A percentile compares a stretch with the other conserved stretches of the same genome.
Evolutionary conservation across 2,329 filamentous ascomycete species (phyloP).

Genomic region (Xylaria sp.): DNA sequence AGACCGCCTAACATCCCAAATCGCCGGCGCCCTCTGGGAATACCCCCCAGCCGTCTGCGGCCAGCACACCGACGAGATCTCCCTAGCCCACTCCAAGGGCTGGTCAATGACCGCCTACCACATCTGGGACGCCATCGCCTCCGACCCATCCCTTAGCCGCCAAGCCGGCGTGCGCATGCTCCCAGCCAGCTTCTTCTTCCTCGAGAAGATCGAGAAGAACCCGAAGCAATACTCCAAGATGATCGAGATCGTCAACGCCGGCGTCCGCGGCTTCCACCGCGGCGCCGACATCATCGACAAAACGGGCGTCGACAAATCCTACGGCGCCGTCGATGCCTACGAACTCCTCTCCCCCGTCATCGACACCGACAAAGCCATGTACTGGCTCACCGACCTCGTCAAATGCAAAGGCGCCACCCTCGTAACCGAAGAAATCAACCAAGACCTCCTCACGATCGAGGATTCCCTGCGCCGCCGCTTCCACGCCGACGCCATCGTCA

Average conservation of each 20-base stretch:
- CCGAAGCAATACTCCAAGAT: conserved; percentile 35
- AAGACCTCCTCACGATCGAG: conserved; percentile 35
- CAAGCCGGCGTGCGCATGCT: conserved; percentile 36
- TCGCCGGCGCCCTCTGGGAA: conserved; percentile 44
- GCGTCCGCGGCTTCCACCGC: conserved; percentile 36
- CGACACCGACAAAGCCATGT: conserved; percentile 42
- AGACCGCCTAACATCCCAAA: conserved; percentile 41
- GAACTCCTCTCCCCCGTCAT: conserved; percentile 41
- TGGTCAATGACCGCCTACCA: conserved; percentile 40
- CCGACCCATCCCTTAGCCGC: conserved; percentile 28
- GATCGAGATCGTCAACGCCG: conserved; percentile 36
- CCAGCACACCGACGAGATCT: conserved; percentile 37
- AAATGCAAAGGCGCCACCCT: conserved; percentile 37
- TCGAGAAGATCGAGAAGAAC: conserved; percentile 32
- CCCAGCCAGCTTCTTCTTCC: conserved; percentile 38
- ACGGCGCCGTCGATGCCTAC: conserved; percentile 40
- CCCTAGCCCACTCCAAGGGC: conserved; percentile 36
- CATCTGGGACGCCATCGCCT: conserved; percentile 38
- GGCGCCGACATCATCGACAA: conserved; percentile 34
- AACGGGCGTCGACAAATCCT: conserved; percentile 29
- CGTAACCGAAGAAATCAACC: conserved; percentile 35
- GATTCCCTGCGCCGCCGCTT: conserved; percentile 32
- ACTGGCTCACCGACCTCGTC: conserved; percentile 38
- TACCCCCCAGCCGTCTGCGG: conserved; percentile 42
- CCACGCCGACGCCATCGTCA: conserved; percentile 39